Percentiles rank a stretch among this genome's conserved stretches.
These are phyloP conservation scores for Didymella exigua DNA, from an alignment of 2,329 filamentous ascomycete genomes.

Conservation along the genomic window DNA sequence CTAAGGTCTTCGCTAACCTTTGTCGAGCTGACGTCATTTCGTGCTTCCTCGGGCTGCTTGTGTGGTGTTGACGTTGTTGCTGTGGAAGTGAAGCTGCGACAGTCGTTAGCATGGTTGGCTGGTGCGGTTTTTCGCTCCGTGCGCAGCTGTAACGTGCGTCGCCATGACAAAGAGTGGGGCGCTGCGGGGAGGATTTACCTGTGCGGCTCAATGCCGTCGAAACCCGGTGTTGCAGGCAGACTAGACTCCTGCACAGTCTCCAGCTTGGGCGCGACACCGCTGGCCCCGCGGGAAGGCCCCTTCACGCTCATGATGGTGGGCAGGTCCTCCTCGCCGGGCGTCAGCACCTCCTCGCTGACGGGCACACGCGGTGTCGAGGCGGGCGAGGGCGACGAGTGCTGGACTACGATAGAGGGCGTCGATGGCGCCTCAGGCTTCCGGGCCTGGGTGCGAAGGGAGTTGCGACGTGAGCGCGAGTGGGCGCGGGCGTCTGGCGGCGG, in stretches of 20 bases:
- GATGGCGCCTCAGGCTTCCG: slow-evolving; percentile 37
- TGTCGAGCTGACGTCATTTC: slow-evolving; percentile 53
- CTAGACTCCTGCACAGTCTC: slow-evolving; percentile 94
- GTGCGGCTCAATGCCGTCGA: slow-evolving; percentile 44
- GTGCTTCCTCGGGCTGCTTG: slow-evolving; percentile 43
- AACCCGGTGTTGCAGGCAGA: slow-evolving; percentile 69
- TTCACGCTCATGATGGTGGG: slow-evolving; percentile 48
- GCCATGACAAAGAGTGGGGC: slow-evolving; percentile 38
- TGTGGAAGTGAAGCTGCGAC: slow-evolving; percentile 26
- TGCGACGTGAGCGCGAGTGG: slow-evolving; percentile 50
- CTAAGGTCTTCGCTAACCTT: slow-evolving; percentile 57
- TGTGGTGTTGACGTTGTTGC: slow-evolving; percentile 23
- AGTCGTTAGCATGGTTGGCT: slow-evolving; percentile 29
- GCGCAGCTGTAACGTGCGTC: slow-evolving; percentile 30
- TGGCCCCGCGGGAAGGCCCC: slow-evolving; percentile 59
- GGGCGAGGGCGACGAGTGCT: slow-evolving; percentile 50
- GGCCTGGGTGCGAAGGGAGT: slow-evolving; percentile 49
- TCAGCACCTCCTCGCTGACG: slow-evolving; percentile 33
- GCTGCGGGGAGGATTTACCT: slow-evolving; percentile 40
- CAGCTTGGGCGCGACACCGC: slow-evolving; percentile 65
- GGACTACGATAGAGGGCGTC: slow-evolving; percentile 54
- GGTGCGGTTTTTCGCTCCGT: slow-evolving; percentile 24
- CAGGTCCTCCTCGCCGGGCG: slow-evolving; percentile 45
- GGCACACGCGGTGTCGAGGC: slow-evolving; percentile 42
- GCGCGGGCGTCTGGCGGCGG: slow-evolving; percentile 60